Evolutionary conservation across 2,329 filamentous ascomycete species (phyloP).

Genomic region (Aureobasidium sp.): DNA sequence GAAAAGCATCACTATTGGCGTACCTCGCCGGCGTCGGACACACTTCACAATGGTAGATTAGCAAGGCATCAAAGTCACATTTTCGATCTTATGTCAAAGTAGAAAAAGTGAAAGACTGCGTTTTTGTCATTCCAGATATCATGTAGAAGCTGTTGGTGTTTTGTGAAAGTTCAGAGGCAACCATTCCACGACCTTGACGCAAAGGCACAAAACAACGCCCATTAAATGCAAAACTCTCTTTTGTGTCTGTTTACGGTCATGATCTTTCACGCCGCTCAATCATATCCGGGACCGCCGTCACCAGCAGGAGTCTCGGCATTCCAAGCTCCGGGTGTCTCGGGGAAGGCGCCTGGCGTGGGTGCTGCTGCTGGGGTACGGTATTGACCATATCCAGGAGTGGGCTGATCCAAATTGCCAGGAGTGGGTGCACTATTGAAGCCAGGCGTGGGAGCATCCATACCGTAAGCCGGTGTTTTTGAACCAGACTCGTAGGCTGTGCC

Average conservation of each 20-base stretch:
- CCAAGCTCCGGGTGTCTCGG: constrained; percentile 43
- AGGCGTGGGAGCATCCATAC: constrained; percentile 57
- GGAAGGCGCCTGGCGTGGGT: constrained; percentile 49
- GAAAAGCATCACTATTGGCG: background rate
- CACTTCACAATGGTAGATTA: no score
- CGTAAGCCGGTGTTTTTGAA: constrained; percentile 34
- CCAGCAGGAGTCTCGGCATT: constrained; percentile 51
- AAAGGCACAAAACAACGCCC: background rate
- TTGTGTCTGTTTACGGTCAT: background rate
- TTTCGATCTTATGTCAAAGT: background rate
- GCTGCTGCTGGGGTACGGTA: constrained; percentile 41
- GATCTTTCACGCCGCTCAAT: constrained; percentile 19
- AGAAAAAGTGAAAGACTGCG: background rate
- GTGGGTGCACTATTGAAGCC: constrained; percentile 36
- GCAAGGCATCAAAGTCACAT: background rate
- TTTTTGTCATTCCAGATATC: background rate
- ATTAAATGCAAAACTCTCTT: background rate
- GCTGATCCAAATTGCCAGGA: constrained; percentile 27
- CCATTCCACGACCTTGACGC: background rate
- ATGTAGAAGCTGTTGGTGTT: background rate
- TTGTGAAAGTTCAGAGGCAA: background rate
- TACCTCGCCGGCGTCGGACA: no score
- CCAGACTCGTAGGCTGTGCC: constrained; percentile 50
- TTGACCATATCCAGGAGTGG: constrained; percentile 32
- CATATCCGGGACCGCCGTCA: constrained; percentile 37